Conservation (phyloP, 2,329 filamentous ascomycete species). For the Monosporascus cannonballus region DNA sequence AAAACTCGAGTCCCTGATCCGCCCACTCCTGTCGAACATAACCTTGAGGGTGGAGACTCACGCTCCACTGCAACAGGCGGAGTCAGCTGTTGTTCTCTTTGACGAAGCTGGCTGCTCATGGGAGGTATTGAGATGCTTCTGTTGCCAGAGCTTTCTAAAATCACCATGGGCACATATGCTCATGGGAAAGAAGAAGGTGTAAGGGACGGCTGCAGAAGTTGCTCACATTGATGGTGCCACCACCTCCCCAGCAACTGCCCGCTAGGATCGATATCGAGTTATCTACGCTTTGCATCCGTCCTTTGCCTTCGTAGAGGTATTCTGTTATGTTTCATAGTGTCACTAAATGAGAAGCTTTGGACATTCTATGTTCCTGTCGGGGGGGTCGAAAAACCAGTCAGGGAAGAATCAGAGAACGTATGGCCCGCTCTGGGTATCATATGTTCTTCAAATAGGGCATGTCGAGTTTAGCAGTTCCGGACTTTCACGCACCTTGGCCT, state of each 20-base stretch:
- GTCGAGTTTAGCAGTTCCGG: too few relatives aligned
- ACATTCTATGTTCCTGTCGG: not conserved
- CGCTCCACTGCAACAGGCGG: conserved; percentile 51
- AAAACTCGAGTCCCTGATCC: conserved; percentile 60
- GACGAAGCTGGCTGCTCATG: not conserved
- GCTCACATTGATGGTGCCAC: conserved; percentile 71
- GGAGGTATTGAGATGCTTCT: not conserved
- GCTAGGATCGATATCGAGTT: conserved; percentile 55
- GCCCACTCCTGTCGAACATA: conserved; percentile 81
- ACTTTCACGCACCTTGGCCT: conserved; percentile 25
- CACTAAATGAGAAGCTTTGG: not conserved
- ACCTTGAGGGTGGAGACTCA: conserved; percentile 59
- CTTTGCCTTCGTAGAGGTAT: conserved; percentile 66
- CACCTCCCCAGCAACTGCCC: conserved; percentile 75
- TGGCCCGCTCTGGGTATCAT: too few relatives aligned
- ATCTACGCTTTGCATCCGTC: conserved; percentile 50
- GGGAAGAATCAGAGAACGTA: too few relatives aligned
- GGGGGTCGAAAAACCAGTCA: too few relatives aligned
- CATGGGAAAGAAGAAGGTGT: not conserved
- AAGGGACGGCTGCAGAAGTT: not conserved
- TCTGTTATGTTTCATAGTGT: conserved; percentile 22
- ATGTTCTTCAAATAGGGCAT: too few relatives aligned
- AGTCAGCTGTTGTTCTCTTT: too few relatives aligned
- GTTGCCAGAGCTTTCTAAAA: not conserved
- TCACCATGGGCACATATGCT: not conserved